Conservation (phyloP, 2,329 filamentous ascomycete genomes). For the Pyricularia grisea region DNA sequence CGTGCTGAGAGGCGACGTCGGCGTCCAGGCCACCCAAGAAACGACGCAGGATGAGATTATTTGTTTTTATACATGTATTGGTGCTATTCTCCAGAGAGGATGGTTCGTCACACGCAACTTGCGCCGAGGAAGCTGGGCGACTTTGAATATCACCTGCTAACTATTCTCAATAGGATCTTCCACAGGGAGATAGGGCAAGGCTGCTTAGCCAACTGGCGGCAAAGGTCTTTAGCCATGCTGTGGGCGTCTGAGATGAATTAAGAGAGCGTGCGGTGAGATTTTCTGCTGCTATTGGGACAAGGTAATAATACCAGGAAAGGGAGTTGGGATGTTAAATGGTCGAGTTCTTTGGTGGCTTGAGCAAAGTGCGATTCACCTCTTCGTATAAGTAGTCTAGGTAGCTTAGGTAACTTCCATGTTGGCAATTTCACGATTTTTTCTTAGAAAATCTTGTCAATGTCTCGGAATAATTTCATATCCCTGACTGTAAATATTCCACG, state of each 20-base stretch:
- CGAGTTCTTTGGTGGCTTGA: neutral
- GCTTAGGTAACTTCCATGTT: neutral
- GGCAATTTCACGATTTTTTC: neutral
- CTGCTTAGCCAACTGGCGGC: constrained; percentile 76
- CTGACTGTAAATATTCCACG: neutral
- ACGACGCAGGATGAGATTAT: neutral
- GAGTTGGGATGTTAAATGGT: neutral
- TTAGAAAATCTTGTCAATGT: neutral
- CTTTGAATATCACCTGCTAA: constrained; percentile 3
- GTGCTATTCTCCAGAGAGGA: neutral
- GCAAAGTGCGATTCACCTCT: neutral
- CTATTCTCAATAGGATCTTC: constrained; percentile 52
- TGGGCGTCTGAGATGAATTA: constrained; percentile 35
- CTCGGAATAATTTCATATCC: neutral
- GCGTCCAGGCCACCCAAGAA: neutral
- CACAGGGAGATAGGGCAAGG: constrained; percentile 70
- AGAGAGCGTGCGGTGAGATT: neutral
- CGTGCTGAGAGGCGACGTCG: neutral
- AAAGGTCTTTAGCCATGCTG: constrained; percentile 76
- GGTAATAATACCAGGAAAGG: neutral
- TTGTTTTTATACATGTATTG: neutral
- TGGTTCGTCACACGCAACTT: constrained; percentile 2
- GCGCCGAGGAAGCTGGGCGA: neutral
- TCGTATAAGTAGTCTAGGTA: neutral
- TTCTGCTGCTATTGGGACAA: neutral